These are phyloP conservation scores for Penicillium crystallinum DNA, from an alignment of 495 filamentous ascomycete genomes.

Conservation along the genomic window DNA sequence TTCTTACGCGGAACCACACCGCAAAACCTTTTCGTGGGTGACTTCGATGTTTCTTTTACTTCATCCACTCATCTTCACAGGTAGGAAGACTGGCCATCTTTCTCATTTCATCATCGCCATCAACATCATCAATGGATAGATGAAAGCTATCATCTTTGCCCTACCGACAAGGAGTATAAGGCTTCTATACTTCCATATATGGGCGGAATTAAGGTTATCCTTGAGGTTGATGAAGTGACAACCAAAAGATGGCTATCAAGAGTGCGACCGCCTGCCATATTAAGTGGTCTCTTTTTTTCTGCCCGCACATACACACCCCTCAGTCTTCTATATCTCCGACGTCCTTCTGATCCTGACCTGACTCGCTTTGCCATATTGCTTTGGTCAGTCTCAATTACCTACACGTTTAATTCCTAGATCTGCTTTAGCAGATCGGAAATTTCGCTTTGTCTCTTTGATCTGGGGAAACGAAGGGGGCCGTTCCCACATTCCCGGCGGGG, in stretches of 20 bases:
- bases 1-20: too few species aligned
- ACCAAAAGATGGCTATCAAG: not conserved
- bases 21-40: too few species aligned
- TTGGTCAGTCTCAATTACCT: constrained; percentile 1
- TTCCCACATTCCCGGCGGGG: constrained; percentile 32
- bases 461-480: constrained; percentile 22
- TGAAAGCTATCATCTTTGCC: too few species aligned
- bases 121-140: too few species aligned
- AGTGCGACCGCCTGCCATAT: not conserved
- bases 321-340: constrained; percentile 1
- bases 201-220: too few species aligned
- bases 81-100: too few species aligned
- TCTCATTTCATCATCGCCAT: too few species aligned
- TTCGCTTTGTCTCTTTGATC: constrained; percentile 9
- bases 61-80: too few species aligned
- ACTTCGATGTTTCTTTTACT: too few species aligned
- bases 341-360: not conserved
- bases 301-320: constrained; percentile 3
- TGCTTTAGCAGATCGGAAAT: not conserved
- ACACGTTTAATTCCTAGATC: not conserved
- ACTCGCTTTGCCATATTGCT: not conserved
- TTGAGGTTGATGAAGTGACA: too few species aligned
- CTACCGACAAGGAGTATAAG: too few species aligned
- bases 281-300: constrained; percentile 3
- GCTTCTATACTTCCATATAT: too few species aligned